Percentiles rank a stretch among this genome's conserved stretches.
Conservation (phyloP, 2,329 filamentous ascomycete genomes). For the Apiospora pterosperma region DNA sequence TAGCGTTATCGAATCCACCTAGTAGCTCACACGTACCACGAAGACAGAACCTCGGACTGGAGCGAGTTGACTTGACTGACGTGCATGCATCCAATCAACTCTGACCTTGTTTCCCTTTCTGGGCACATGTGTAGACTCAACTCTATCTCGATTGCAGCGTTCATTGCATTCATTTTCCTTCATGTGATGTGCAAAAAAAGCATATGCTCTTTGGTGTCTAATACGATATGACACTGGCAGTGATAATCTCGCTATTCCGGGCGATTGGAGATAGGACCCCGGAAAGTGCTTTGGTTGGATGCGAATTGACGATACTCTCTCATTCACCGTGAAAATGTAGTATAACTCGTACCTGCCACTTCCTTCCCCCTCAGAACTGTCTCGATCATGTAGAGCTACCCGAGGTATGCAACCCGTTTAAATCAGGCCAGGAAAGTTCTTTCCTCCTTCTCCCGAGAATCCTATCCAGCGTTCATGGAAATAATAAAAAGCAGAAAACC, state of each 20-base stretch:
- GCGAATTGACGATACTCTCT: not conserved
- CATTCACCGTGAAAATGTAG: not conserved
- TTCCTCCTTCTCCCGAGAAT: not conserved
- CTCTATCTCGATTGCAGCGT: not conserved
- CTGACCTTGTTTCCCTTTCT: not conserved
- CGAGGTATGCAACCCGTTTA: not conserved
- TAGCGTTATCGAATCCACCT: too few relatives aligned
- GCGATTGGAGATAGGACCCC: not conserved
- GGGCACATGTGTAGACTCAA: not conserved
- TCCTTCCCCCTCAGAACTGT: not conserved
- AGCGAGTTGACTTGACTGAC: not conserved
- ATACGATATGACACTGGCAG: not conserved
- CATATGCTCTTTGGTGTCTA: not conserved
- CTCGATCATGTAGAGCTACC: not conserved
- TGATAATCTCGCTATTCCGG: not conserved
- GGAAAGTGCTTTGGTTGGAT: not conserved
- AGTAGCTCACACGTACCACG: not conserved
- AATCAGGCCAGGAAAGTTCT: not conserved
- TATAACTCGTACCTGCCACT: not conserved
- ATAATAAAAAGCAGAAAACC: constrained; percentile 13
- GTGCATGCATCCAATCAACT: constrained; percentile 1
- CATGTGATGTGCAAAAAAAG: not conserved
- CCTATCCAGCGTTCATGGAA: not conserved
- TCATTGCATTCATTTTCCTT: not conserved
- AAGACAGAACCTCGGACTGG: not conserved